phyloP scores from a whole-genome alignment of 106 monocot genomes.

The Dioscorea dumetorum region DNA sequence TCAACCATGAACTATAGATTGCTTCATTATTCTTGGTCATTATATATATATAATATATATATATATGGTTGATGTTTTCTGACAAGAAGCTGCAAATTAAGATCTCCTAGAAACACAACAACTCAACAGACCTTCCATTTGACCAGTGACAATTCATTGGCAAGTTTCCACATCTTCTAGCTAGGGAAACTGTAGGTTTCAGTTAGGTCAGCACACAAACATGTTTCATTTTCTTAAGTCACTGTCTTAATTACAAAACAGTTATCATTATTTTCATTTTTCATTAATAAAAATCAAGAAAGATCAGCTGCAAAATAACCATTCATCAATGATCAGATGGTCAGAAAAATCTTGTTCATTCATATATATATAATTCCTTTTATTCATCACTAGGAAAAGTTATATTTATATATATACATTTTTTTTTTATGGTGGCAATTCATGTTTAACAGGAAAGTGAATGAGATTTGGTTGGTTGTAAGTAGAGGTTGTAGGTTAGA shows the following conservation, averaged over 20 bases:
- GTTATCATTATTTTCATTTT: too few relatives aligned
- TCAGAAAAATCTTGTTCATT: too few relatives aligned
- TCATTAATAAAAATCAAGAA: too few relatives aligned
- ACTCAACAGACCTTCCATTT: constrained; percentile 12
- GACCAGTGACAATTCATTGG: constrained; percentile 8
- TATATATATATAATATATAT: too few relatives aligned
- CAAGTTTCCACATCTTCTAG: constrained; percentile 3
- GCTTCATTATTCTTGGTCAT: too few relatives aligned
- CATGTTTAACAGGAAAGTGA: constrained; percentile 1
- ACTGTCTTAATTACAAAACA: too few relatives aligned
- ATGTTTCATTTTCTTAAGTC: not conserved
- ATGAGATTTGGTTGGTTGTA: constrained; percentile 47
- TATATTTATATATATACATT: not conserved
- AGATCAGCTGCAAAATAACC: not conserved
- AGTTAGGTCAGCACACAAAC: constrained; percentile 29
- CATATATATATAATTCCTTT: too few relatives aligned
- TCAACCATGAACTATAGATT: too few relatives aligned
- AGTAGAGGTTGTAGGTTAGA: constrained; percentile 84
- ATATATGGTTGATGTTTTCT: not conserved
- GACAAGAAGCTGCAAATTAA: constrained; percentile 5
- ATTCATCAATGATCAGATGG: not conserved
- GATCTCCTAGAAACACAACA: constrained; percentile 12
- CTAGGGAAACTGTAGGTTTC: constrained; percentile 35
- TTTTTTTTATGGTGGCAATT: not conserved
- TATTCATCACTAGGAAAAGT: too few relatives aligned